These are phyloP conservation scores for Pseudonitzschia delicatissima DNA, from an alignment of 108 stramenopile species.

Conservation along the genomic window DNA sequence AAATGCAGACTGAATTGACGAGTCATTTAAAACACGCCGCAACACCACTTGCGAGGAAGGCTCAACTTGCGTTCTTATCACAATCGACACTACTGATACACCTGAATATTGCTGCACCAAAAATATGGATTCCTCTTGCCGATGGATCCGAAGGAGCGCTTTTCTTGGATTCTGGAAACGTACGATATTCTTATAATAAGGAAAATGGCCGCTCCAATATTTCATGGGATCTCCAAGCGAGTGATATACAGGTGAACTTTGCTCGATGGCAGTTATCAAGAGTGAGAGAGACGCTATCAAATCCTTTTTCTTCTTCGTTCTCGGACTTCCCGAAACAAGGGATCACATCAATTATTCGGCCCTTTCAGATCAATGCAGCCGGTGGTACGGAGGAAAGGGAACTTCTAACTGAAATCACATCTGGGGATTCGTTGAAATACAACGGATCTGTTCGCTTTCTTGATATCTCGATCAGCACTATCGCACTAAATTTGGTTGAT, in stretches of 20 bases:
- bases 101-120: conserved; percentile 68
- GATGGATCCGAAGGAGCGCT: conserved; percentile 51
- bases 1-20: conserved; percentile 48
- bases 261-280: conserved; percentile 25
- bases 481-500: conserved; percentile 70
- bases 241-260: conserved; percentile 64
- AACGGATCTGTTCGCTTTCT: conserved; percentile 24
- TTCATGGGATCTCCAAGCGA: conserved; percentile 41
- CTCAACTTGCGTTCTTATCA: conserved; percentile 66
- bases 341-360: conserved; percentile 45
- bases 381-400: conserved; percentile 11
- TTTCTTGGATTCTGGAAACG: conserved; percentile 61
- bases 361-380: conserved; percentile 48
- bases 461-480: conserved; percentile 43
- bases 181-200: conserved; percentile 44
- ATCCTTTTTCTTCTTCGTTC: conserved; percentile 3
- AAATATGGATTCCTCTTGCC: conserved; percentile 67
- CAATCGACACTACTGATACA: conserved; percentile 54
- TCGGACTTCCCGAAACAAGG: conserved; percentile 18
- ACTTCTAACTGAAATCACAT: neutral
- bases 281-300: conserved; percentile 15
- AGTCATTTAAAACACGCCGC: conserved; percentile 63
- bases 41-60: conserved; percentile 73
- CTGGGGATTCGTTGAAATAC: conserved; percentile 20
- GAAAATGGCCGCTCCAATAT: conserved; percentile 35